Evolutionary conservation across 176 grass and related monocot species (phyloP).

Genomic region (Alloteropsis semialata): DNA sequence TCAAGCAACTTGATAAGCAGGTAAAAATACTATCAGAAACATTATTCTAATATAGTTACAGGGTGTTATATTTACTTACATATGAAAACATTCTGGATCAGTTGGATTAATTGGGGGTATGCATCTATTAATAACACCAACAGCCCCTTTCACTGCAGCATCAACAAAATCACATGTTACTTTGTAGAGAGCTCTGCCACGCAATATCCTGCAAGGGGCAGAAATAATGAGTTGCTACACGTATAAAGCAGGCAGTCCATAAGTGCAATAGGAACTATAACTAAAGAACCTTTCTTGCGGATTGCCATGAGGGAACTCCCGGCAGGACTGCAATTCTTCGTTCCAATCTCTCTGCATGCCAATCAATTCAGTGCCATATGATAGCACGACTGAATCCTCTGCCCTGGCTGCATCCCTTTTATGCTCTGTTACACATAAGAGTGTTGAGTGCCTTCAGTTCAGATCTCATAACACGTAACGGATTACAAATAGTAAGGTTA

Average conservation of each 20-base stretch:
- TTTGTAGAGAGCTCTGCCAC: slow-evolving; percentile 96
- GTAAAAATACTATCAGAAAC: background rate
- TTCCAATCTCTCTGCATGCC: slow-evolving; percentile 99
- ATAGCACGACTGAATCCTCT: slow-evolving; percentile 74
- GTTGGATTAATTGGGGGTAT: slow-evolving; percentile 99
- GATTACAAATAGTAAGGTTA: background rate
- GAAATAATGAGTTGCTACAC: slow-evolving; percentile 23
- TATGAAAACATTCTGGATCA: slow-evolving; percentile 99
- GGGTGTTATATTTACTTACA: slow-evolving; percentile 58
- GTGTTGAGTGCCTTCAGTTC: background rate
- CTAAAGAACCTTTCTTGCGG: slow-evolving; percentile 77
- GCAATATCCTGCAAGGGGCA: slow-evolving; percentile 70
- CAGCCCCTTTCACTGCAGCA: slow-evolving; percentile 93
- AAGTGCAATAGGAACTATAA: slow-evolving; percentile 15
- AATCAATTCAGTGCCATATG: slow-evolving; percentile 94
- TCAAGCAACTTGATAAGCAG: too few species aligned
- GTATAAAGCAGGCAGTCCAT: slow-evolving; percentile 3
- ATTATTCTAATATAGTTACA: background rate
- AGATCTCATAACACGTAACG: background rate
- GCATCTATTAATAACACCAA: slow-evolving; percentile 97
- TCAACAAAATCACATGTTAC: slow-evolving; percentile 99
- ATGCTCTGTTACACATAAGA: slow-evolving; percentile 64
- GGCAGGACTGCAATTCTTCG: slow-evolving; percentile 92
- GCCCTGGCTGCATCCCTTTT: slow-evolving; percentile 84
- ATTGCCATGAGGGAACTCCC: slow-evolving; percentile 89